Evolutionary conservation across 2,329 filamentous ascomycete species (phyloP), one percentile per base, ranked within the genome.

Genomic region (Fusarium pseudocircinatum): DNA sequence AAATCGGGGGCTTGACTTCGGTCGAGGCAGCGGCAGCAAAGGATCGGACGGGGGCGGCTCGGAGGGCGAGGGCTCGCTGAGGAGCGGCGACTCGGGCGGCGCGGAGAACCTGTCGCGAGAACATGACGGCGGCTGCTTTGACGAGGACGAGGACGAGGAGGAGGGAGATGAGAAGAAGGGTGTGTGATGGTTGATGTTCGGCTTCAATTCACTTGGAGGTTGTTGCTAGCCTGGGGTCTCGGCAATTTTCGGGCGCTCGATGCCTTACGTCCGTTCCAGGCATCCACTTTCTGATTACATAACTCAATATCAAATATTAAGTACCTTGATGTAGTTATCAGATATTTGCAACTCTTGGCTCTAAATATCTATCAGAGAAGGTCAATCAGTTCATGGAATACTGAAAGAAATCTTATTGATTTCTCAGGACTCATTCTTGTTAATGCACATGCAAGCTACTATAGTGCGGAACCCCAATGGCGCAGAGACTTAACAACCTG

Each of bases 1-100:
- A 90, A 82, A 98, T 88, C 78, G 96, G 96, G 80, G 96, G 91
- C 89, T 94, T 95, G 84, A 91, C 85, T 70, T 92, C 90, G 83
- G 90, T 86, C 80, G 88, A 83, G 78, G 90, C 83, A 80, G 89
- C 87, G 85, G 94, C 93, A 81, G 94, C 94, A 85, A 94, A 98
- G 84, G 90, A 90, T 84, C 95, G 92, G 84, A 90, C 85, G 80
- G 89, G 88, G 80, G 86, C 87, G 81, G 82, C 78, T 66, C 78
- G 77, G 72, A 82, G 69, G 74, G 79, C 77, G 68, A 78, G 62
- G 72, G 89, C 84, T 78, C 89, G 87, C 82, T 92, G 85, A 84
- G 92, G 87, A 82, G 89, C 86, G 77, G 88, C 87, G 79, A 87
- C 84, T 81, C 88, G 85, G 81, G 85, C 84, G 80, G 87, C 84